Evolutionary conservation across 2,329 filamentous ascomycete species (phyloP), one percentile per base, ranked within the genome.

Genomic region (Rasamsonia emersonii): DNA sequence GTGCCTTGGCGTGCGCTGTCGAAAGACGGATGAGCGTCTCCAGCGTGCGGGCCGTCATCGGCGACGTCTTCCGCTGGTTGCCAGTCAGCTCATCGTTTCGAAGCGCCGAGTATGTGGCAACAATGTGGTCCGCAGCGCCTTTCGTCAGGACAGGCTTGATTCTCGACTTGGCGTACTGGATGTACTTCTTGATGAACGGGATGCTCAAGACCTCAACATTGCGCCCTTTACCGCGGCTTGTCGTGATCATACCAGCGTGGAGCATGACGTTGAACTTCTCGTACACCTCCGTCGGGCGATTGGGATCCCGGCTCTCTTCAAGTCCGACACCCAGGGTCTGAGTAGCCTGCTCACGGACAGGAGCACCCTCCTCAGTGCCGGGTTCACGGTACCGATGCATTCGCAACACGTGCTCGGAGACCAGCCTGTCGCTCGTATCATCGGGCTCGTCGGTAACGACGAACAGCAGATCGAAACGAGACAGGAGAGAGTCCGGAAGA

Each of bases 161-260:
- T 53, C 91, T 72, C 20, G 76, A 82, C 67, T 98, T 98, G 43
- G 91, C 86, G 58, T 98, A 98, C 55, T 98, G 91, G 27, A 98
- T 93, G 59, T 95, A 98, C 64, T 98, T 98, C 67, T 98, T 98
- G 69, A 98, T 86, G 62, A 98, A 98, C 0, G 88, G 84, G 39
- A 98, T 95, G 62, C 84, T 93, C 33, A 98, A 68, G 9, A 98
- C 84, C 56, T 95, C 86, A 4, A 83, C 76, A 43, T 82, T 81
- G 58, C 83, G 82, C 46, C 76, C 77, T 16, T 79, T 65, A 8
- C 84, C 83, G 23, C 85, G 75, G 7, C 82, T 82, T 9, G 79
- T 71, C 3, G 79, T 85, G 10, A 85, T 85, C 28, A 95, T 85
- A 39, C 91, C 91, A 7, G 86, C 83, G 53, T 98, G 91, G 24